phyloP scores from a whole-genome alignment of 2,329 filamentous ascomycete species.

The Myriangium duriaei region DNA sequence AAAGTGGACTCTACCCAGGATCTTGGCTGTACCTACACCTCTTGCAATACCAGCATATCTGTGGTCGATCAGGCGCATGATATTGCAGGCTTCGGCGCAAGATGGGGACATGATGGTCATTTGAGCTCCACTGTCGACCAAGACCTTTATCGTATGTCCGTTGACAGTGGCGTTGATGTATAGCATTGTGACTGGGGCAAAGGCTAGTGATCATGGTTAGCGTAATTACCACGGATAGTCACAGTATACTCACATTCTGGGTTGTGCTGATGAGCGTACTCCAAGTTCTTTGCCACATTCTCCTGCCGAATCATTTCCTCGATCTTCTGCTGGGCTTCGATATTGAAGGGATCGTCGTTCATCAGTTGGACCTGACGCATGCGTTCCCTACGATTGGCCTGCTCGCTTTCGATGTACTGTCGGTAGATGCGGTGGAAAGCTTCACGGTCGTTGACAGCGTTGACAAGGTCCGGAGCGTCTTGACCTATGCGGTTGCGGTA shows the following conservation, averaged over 20 bases:
- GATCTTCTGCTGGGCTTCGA: conserved; percentile 81
- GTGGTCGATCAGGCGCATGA: conserved; percentile 89
- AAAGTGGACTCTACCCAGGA: conserved; percentile 88
- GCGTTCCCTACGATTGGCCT: conserved; percentile 60
- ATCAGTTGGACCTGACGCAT: conserved; percentile 71
- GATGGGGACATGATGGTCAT: conserved; percentile 97
- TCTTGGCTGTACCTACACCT: conserved; percentile 87
- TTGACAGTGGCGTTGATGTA: conserved; percentile 96
- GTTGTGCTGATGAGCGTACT: conserved; percentile 94
- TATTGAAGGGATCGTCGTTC: conserved; percentile 89
- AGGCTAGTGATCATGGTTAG: conserved; percentile 45
- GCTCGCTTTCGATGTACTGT: conserved; percentile 56
- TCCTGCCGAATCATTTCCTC: conserved; percentile 96
- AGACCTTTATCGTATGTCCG: conserved; percentile 78
- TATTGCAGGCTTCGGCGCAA: conserved; percentile 82
- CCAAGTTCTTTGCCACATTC: conserved; percentile 84
- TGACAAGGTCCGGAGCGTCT: conserved; percentile 64
- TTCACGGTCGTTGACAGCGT: conserved; percentile 60
- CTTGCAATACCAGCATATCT: conserved; percentile 85
- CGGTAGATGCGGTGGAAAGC: conserved; percentile 64
- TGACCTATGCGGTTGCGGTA: conserved; percentile 58
- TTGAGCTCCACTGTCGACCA: conserved; percentile 94
- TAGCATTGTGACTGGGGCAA: conserved; percentile 88
- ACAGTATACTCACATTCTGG: conserved; percentile 61
- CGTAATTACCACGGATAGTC: neutral